These are phyloP conservation scores for Zizania latifolia DNA, from an alignment of 176 grass and related monocot genomes.

Conservation along the genomic window DNA sequence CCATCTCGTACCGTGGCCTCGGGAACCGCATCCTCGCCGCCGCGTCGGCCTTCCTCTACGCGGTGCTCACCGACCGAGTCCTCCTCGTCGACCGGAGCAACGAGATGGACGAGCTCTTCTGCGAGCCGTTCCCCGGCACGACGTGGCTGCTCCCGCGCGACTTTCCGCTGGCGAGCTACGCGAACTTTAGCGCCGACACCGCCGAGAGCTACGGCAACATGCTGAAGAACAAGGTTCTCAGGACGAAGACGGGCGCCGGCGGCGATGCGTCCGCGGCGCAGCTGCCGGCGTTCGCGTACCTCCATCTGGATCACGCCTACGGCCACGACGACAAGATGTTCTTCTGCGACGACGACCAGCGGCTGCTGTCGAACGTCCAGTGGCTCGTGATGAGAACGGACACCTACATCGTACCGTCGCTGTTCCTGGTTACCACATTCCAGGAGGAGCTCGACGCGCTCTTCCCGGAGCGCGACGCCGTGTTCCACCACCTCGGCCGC, in stretches of 20 bases:
- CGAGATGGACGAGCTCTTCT: constrained; percentile 56
- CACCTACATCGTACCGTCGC: constrained; percentile 38
- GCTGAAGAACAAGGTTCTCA: constrained; percentile 23
- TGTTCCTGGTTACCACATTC: constrained; percentile 45
- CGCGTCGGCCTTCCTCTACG: constrained; percentile 62
- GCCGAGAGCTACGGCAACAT: constrained; percentile 47
- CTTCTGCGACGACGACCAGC: constrained; percentile 66
- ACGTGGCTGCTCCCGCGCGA: constrained; percentile 61
- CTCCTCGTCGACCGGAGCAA: constrained; percentile 49
- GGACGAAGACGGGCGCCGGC: neutral
- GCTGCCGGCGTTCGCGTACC: constrained; percentile 45
- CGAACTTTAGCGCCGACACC: constrained; percentile 43
- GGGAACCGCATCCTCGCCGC: constrained; percentile 61
- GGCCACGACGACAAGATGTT: constrained; percentile 53
- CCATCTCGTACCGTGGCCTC: constrained; percentile 52
- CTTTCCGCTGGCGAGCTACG: constrained; percentile 34
- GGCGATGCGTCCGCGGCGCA: neutral
- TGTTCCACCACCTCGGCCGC: constrained; percentile 51
- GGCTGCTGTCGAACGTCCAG: constrained; percentile 14
- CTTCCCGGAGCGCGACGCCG: constrained; percentile 53
- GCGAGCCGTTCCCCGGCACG: constrained; percentile 70
- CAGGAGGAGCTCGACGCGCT: constrained; percentile 37
- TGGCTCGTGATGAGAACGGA: constrained; percentile 52
- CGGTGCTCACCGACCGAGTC: constrained; percentile 47
- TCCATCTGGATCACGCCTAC: constrained; percentile 60